A percentile compares a stretch with the other conserved stretches of the same genome.
Evolutionary conservation across 441 rosid genomes (phyloP).

Genomic region (Iberis amara): DNA sequence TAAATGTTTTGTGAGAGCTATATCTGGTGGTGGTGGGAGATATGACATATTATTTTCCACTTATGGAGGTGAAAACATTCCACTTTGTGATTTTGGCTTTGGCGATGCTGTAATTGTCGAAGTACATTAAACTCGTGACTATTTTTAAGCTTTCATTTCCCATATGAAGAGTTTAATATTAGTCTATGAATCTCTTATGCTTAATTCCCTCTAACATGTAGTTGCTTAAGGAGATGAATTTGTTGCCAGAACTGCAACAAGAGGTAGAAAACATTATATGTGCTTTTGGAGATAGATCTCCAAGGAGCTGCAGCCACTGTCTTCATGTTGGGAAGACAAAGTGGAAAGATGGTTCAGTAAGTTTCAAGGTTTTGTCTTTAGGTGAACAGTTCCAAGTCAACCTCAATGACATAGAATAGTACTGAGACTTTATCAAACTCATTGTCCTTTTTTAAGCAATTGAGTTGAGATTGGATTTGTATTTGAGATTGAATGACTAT

Average conservation of each 20-base stretch:
- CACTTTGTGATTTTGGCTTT: slow-evolving; percentile 96
- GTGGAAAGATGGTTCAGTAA: too few relatives aligned
- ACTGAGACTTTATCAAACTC: too few relatives aligned
- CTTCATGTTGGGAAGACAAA: too few relatives aligned
- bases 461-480: too few relatives aligned
- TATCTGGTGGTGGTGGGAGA: slow-evolving; percentile 91
- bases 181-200: neutral
- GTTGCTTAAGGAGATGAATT: slow-evolving; percentile 82
- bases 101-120: slow-evolving; percentile 90
- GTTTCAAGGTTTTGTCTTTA: too few relatives aligned
- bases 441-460: too few relatives aligned
- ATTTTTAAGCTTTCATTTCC: neutral
- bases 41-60: slow-evolving; percentile 78
- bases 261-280: slow-evolving; percentile 73
- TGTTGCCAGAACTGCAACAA: slow-evolving; percentile 54
- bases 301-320: slow-evolving; percentile 77
- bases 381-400: too few relatives aligned
- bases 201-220: slow-evolving; percentile 20
- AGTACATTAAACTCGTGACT: slow-evolving; percentile 43
- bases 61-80: slow-evolving; percentile 85
- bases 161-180: neutral
- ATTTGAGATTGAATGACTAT: too few relatives aligned
- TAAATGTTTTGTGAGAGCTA: slow-evolving; percentile 47
- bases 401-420: too few relatives aligned
- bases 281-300: slow-evolving; percentile 65